These are phyloP conservation scores for Yarrowia sp. DNA, from an alignment of 805 yeast genomes.

Conservation along the genomic window DNA sequence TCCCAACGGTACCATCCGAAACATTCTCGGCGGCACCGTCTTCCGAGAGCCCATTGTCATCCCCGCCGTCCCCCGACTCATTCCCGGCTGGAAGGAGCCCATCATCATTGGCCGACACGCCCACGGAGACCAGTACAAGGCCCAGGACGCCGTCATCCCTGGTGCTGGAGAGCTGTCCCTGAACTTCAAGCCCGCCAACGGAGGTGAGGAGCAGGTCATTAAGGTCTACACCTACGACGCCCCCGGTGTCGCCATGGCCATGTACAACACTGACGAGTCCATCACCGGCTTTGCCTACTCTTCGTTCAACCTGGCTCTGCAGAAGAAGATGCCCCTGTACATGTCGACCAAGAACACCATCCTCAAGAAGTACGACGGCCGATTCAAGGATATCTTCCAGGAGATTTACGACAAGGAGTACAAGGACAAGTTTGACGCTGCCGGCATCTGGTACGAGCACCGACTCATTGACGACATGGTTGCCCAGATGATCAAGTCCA, in stretches of 20 bases:
- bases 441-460: conserved; percentile 95
- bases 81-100: conserved; percentile 92
- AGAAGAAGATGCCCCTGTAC: conserved; percentile 73
- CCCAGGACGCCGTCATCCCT: conserved; percentile 78
- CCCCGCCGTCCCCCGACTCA: conserved; percentile 79
- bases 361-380: conserved; percentile 88
- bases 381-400: conserved; percentile 92
- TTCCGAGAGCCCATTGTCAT: conserved; percentile 96
- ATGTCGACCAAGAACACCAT: conserved; percentile 93
- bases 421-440: conserved; percentile 64
- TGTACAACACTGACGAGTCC: conserved; percentile 95
- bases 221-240: conserved; percentile 70
- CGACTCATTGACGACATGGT: conserved; percentile 97
- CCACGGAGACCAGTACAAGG: conserved; percentile 94
- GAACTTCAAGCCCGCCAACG: conserved; percentile 67
- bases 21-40: conserved; percentile 92
- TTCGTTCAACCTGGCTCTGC: conserved; percentile 82
- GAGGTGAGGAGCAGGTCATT: conserved; percentile 49
- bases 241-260: conserved; percentile 78
- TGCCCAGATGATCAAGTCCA: conserved; percentile 95
- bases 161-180: conserved; percentile 76
- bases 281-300: conserved; percentile 89
- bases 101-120: conserved; percentile 98
- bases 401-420: conserved; percentile 67
- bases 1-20: conserved; percentile 96